Percentiles rank a stretch among this genome's conserved stretches.
Evolutionary conservation across 2,329 filamentous ascomycete species (phyloP).

Genomic region (Penicillium sp.): DNA sequence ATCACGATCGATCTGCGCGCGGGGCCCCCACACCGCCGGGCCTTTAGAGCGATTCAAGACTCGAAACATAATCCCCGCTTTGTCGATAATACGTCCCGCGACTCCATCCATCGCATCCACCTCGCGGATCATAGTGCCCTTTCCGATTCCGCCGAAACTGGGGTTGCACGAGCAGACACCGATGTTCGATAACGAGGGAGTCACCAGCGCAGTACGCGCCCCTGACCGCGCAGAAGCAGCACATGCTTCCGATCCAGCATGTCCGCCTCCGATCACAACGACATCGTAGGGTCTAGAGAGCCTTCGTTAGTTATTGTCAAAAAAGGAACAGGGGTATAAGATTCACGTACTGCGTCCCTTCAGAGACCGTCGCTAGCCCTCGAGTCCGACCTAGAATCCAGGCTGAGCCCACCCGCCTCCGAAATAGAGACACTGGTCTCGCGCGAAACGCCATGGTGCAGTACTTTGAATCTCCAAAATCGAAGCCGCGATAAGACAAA

Average conservation of each 20-base stretch:
- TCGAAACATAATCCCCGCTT: constrained; percentile 90
- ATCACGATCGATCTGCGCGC: constrained; percentile 89
- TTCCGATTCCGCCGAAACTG: constrained; percentile 96
- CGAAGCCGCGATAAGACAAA: constrained; percentile 19
- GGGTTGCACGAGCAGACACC: constrained; percentile 97
- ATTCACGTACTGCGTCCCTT: constrained; percentile 34
- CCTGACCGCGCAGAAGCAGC: constrained; percentile 86
- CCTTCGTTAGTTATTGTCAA: constrained; percentile 3
- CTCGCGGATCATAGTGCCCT: constrained; percentile 92
- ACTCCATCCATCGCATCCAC: constrained; percentile 93
- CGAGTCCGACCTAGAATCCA: constrained; percentile 23
- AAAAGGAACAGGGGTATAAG: background rate
- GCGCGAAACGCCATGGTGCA: constrained; percentile 37
- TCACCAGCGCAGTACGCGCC: constrained; percentile 84
- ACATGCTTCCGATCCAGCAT: constrained; percentile 91
- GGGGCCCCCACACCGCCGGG: constrained; percentile 92
- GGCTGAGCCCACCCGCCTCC: constrained; percentile 26
- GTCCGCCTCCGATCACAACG: constrained; percentile 90
- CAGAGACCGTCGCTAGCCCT: constrained; percentile 41
- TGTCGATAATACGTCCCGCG: constrained; percentile 84
- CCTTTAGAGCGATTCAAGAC: constrained; percentile 86
- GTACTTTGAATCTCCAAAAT: background rate
- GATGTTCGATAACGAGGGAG: constrained; percentile 81
- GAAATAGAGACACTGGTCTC: constrained; percentile 28
- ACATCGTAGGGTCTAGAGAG: constrained; percentile 73